Base-by-base conservation (phyloP, 176 grass and related monocot species). In the Puccinellia tenuiflora region DNA sequence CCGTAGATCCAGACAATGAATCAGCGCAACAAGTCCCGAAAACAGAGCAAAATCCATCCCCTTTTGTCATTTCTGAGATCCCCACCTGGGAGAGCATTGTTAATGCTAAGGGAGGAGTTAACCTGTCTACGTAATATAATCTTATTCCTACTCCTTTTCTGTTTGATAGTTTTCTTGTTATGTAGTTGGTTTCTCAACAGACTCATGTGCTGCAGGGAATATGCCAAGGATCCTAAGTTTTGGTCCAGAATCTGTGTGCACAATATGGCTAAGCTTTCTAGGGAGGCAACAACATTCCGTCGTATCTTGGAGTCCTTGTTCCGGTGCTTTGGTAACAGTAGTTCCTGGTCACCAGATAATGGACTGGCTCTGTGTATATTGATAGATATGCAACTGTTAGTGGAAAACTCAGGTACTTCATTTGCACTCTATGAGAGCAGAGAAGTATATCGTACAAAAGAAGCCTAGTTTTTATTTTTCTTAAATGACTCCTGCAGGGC, bases 191-290 rank as follows among this genome's bases (percentile, higher is more conserved):
- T 86, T 53, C 24, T 87, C 34, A 82, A 53, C 50, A 81, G 26
- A 56, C 56, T 77, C 66, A 15, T 78, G 63, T 89, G 71, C 71
- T 89, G 40, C 91, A 99, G 96, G 84, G 93, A 99, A 88, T 91
- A 99, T 28, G 86, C 77, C 42, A 92, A 88, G 72, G 92, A 83
- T 51, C 89, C 93, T 75, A 90, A 89, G 63, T 93, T 99, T 81
- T 99, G 96, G 96, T 91, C 96, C 73, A 99, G 92, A 86, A 80
- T 96, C 53, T 96, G 91, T 81, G 81, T 99, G 68, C 93, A 95
- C 38, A 99, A 99, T 85, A 96, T 96, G 96, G 93, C 96, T 29
- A 96, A 87, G 77, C 84, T 99, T 87, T 88, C 91, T 57, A 93
- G 85, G 80, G 96, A 99, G 76, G 91, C 93, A 17, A 99, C 96